Evolutionary conservation across 345 rosid genomes (phyloP).

Genomic region (Excoecaria cochinchinensis): DNA sequence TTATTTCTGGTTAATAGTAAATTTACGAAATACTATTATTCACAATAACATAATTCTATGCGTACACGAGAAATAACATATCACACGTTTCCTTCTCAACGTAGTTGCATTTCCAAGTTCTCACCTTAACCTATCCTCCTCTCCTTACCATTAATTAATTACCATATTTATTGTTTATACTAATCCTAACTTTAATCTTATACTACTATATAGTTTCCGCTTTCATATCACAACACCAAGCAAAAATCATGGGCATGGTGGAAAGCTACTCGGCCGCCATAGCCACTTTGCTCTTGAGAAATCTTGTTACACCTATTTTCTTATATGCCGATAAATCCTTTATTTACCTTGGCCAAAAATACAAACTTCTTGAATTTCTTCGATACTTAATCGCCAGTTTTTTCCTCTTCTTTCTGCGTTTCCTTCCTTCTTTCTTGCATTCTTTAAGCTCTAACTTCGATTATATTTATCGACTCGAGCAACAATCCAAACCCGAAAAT

Average conservation of each 20-base stretch:
- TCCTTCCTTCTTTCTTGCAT: conserved; percentile 43
- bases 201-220: no score
- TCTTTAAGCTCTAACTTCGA: conserved; percentile 19
- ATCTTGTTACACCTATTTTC: conserved; percentile 45
- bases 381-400: conserved; percentile 44
- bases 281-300: conserved; percentile 61
- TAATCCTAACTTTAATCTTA: no score
- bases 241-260: conserved; percentile 29
- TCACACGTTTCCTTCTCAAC: no score
- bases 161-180: no score
- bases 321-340: conserved; percentile 66
- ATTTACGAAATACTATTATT: no score
- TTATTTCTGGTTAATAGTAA: no score
- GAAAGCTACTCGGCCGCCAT: conserved; percentile 44
- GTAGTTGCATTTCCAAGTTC: no score
- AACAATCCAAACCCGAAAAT: conserved; percentile 13
- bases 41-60: no score
- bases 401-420: conserved; percentile 62
- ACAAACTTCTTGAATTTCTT: conserved; percentile 49
- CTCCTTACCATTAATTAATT: background rate
- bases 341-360: conserved; percentile 40
- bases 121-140: no score
- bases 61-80: no score
- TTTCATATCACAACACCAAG: no score
- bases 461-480: background rate